A percentile compares a stretch with the other conserved stretches of the same genome.
These are phyloP conservation scores for Sclerotiophoma versabilis DNA, from an alignment of 2,329 filamentous ascomycete genomes.

Conservation along the genomic window DNA sequence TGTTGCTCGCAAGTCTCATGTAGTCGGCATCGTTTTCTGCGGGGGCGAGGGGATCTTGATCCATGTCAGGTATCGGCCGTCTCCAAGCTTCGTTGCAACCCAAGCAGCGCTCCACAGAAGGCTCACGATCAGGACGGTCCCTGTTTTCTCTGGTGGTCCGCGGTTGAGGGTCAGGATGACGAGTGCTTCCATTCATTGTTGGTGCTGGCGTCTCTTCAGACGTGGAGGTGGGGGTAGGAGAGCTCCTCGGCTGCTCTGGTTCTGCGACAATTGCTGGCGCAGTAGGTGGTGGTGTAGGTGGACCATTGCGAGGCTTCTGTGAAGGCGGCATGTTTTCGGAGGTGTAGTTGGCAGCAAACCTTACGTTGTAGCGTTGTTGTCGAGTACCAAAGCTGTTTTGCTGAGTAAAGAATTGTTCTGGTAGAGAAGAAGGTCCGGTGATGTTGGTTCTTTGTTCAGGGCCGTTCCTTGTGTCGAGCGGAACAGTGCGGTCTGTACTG, in stretches of 20 bases:
- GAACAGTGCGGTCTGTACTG: slow-evolving; percentile 6
- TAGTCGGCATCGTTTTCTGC: slow-evolving; percentile 26
- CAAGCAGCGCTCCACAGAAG: slow-evolving; percentile 29
- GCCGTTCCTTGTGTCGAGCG: slow-evolving; percentile 8
- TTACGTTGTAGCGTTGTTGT: slow-evolving; percentile 37
- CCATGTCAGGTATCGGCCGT: slow-evolving; percentile 25
- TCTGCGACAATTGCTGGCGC: slow-evolving; percentile 10
- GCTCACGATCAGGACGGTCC: slow-evolving; percentile 17
- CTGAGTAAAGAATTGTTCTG: slow-evolving; percentile 13
- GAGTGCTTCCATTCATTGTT: slow-evolving; percentile 1
- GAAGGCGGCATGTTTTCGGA: slow-evolving; percentile 29
- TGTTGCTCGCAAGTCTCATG: slow-evolving; percentile 20
- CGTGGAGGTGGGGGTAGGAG: slow-evolving; percentile 9
- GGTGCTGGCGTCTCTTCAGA: slow-evolving; percentile 17
- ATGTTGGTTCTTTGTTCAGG: slow-evolving; percentile 14
- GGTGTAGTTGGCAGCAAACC: slow-evolving; percentile 32
- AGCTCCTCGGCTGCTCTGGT: slow-evolving; percentile 13
- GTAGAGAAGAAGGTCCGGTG: slow-evolving; percentile 13
- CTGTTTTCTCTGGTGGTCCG: slow-evolving; percentile 5
- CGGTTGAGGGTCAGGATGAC: slow-evolving; percentile 11
- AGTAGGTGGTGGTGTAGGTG: slow-evolving; percentile 16
- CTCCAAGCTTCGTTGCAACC: slow-evolving; percentile 32
- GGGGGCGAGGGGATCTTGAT: slow-evolving; percentile 18
- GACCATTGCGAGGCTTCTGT: slow-evolving; percentile 27
- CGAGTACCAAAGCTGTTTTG: slow-evolving; percentile 22